Evolutionary conservation across 2,329 filamentous ascomycete genomes (phyloP), one percentile per base, ranked within the genome.

Genomic region (Lithohypha guttulata): DNA sequence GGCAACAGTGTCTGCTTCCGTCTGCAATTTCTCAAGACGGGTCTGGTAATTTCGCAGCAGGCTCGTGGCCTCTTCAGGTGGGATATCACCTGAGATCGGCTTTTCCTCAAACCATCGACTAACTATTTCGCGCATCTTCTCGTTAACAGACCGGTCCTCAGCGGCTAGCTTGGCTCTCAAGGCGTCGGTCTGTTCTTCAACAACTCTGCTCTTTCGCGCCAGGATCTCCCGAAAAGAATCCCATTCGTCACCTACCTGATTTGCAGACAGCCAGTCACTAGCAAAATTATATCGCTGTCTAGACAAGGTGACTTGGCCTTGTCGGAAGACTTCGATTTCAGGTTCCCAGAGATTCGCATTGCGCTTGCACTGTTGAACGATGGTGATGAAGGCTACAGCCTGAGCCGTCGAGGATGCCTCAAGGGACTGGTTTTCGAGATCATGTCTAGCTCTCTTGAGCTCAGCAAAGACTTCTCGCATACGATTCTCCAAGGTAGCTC

Each of bases 221-320:
- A 99, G 71, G 38, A 96, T 80, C 57, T 98, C 91, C 54, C 91
- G 91, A 40, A 99, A 70, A 2, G 86, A 81, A 44, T 84, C 79
- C 91, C 91, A 99, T 61, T 94, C 86, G 44, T 87, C 85, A 56
- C 95, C 87, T 39, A 99, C 84, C 57, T 96, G 91, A 52, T 95
- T 86, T 42, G 95, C 87, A 52, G 87, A 82, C 15, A 98, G 71
- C 93, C 93, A 98, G 58, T 96, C 87, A 39, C 75, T 76, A 3
- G 86, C 83, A 55, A 95, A 93, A 53, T 94, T 87, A 59, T 94
- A 96, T 44, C 93, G 78, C 58, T 96, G 86, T 42, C 93, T 80
- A 30, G 81, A 77, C 23, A 99, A 72, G 0, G 87, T 93, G 14
- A 86, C 91, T 61, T 96, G 86, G 38, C 93, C 91, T 62, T 96